Evolutionary conservation across 441 rosid genomes (phyloP).

Genomic region (Adansonia grandidieri): DNA sequence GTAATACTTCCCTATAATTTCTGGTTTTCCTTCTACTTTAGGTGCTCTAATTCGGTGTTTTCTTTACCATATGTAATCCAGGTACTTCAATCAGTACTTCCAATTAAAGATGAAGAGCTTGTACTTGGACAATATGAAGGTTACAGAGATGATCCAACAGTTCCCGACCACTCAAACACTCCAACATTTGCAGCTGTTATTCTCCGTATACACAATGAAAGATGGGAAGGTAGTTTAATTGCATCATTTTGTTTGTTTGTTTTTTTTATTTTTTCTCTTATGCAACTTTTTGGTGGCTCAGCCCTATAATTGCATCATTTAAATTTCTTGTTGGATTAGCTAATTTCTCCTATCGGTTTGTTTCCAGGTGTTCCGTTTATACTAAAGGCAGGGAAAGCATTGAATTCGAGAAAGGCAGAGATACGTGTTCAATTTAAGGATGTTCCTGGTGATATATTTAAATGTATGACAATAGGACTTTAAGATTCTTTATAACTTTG

Average conservation of each 20-base stretch:
- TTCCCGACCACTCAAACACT: slow-evolving; percentile 87
- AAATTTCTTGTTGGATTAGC: slow-evolving; percentile 20
- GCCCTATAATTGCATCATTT: slow-evolving; percentile 2
- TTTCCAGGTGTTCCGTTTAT: slow-evolving; percentile 92
- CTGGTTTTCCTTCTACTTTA: slow-evolving; percentile 2
- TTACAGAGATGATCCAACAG: slow-evolving; percentile 92
- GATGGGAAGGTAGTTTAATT: slow-evolving; percentile 87
- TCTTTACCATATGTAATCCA: slow-evolving; percentile 37
- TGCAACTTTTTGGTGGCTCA: not conserved
- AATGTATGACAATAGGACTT: slow-evolving; percentile 51
- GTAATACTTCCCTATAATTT: not conserved
- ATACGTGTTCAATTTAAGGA: slow-evolving; percentile 97
- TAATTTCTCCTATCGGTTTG: slow-evolving; percentile 23
- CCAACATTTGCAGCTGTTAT: slow-evolving; percentile 93
- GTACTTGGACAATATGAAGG: slow-evolving; percentile 97
- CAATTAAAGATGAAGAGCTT: slow-evolving; percentile 88
- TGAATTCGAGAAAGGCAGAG: slow-evolving; percentile 94
- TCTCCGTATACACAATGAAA: slow-evolving; percentile 86
- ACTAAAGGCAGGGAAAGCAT: slow-evolving; percentile 96
- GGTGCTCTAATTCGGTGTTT: slow-evolving; percentile 14
- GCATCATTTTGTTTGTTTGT: not conserved
- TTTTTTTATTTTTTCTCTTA: not conserved
- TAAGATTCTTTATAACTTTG: slow-evolving; percentile 17
- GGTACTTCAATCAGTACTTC: slow-evolving; percentile 95
- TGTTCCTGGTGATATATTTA: slow-evolving; percentile 96